phyloP scores from a whole-genome alignment of 768 basidiomycete genomes.

The Leucocoprinus birnbaumii region DNA sequence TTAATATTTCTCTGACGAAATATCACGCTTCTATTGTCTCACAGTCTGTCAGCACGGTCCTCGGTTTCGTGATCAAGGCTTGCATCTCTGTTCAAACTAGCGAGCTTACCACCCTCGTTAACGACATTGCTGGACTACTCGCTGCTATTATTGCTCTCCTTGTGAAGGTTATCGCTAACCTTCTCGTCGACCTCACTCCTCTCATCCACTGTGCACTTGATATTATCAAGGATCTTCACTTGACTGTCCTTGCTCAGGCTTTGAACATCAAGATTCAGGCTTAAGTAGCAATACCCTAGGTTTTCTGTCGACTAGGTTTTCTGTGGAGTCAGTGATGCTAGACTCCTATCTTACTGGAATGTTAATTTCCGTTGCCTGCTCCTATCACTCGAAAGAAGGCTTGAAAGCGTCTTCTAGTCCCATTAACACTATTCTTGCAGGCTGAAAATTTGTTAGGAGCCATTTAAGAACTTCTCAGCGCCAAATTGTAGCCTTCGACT shows the following conservation, averaged over 20 bases:
- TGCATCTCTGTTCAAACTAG: slow-evolving; percentile 7
- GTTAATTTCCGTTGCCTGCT: too few species aligned
- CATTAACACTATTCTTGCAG: too few species aligned
- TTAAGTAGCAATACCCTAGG: background rate
- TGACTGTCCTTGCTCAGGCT: slow-evolving; percentile 1
- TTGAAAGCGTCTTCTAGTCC: too few species aligned
- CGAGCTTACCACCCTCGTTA: slow-evolving; percentile 12
- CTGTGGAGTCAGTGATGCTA: too few species aligned
- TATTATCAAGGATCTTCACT: slow-evolving; percentile 1
- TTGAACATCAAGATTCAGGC: background rate
- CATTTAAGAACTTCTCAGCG: too few species aligned
- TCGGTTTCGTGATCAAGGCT: slow-evolving; percentile 2
- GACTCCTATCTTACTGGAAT: too few species aligned
- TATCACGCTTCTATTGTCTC: too few species aligned
- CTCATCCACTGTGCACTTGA: background rate
- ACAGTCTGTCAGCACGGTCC: background rate
- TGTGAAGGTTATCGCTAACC: background rate
- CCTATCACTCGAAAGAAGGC: too few species aligned
- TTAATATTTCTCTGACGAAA: background rate
- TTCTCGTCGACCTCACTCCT: background rate
- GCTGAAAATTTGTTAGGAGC: too few species aligned
- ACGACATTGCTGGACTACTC: slow-evolving; percentile 10
- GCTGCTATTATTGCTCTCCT: slow-evolving; percentile 7
- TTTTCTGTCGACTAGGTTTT: too few species aligned
- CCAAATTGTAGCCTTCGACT: too few species aligned